phyloP scores from a whole-genome alignment of 192 early-diverging fungal genomes.

The Umbelopsis ramanniana region DNA sequence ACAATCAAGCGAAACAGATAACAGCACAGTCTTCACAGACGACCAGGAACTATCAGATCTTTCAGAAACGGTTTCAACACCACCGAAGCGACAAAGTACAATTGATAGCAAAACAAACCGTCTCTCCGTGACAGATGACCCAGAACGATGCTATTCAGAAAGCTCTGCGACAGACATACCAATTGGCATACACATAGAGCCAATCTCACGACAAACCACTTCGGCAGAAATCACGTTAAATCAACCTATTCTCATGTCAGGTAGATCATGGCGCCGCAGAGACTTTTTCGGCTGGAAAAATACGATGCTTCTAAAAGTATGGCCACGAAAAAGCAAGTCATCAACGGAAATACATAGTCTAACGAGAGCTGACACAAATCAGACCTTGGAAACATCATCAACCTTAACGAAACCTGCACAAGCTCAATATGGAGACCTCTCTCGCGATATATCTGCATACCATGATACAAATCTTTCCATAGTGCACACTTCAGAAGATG shows the following conservation, averaged over 20 bases:
- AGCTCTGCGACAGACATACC: not conserved
- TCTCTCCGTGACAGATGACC: too few relatives aligned
- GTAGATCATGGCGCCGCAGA: not conserved
- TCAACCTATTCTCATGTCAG: not conserved
- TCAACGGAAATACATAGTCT: not conserved
- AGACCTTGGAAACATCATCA: not conserved
- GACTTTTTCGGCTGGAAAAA: not conserved
- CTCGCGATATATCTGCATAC: conserved; percentile 12
- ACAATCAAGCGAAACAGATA: not conserved
- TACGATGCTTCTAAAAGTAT: not conserved
- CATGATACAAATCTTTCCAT: not conserved
- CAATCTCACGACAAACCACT: conserved; percentile 9
- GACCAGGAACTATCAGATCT: not conserved
- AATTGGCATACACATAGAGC: not conserved
- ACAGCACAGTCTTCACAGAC: not conserved
- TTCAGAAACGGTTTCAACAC: not conserved
- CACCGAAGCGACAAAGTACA: not conserved
- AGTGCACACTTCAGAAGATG: conserved; percentile 3
- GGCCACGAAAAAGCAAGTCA: not conserved
- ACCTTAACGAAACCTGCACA: not conserved
- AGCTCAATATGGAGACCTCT: conserved; percentile 3
- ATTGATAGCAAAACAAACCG: not conserved
- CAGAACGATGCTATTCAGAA: not conserved
- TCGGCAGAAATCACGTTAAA: not conserved
- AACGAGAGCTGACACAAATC: not conserved